These are phyloP conservation scores for Ploettnerulaceae sp. DNA, from an alignment of 2,329 filamentous ascomycete genomes.

Conservation along the genomic window DNA sequence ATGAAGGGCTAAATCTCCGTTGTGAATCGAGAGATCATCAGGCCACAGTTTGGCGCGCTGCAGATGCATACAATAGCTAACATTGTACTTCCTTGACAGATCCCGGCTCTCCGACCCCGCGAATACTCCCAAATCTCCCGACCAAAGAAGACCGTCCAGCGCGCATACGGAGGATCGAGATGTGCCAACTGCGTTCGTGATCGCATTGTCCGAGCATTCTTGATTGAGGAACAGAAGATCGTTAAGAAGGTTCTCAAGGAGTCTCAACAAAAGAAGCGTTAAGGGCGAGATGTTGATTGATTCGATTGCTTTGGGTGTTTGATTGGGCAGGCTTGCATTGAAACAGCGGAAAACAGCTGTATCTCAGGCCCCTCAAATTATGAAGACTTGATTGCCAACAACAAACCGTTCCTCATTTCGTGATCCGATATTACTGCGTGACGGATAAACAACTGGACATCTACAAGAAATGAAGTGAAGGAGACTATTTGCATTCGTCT, in stretches of 20 bases:
- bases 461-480: too few relatives aligned
- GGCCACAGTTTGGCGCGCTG: not conserved
- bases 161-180: slow-evolving; percentile 96
- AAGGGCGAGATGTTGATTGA: slow-evolving; percentile 27
- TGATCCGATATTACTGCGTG: not conserved
- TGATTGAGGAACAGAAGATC: slow-evolving; percentile 99
- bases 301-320: slow-evolving; percentile 34
- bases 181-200: slow-evolving; percentile 99
- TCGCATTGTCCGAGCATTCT: slow-evolving; percentile 94
- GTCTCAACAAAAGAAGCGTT: slow-evolving; percentile 63
- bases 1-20: not conserved
- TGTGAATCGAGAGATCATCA: too few relatives aligned
- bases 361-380: slow-evolving; percentile 30
- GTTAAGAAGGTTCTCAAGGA: slow-evolving; percentile 99
- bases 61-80: slow-evolving; percentile 29
- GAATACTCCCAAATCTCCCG: slow-evolving; percentile 96
- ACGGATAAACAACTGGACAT: not conserved
- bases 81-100: slow-evolving; percentile 45
- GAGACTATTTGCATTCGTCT: too few relatives aligned
- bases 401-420: not conserved
- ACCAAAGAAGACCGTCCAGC: slow-evolving; percentile 99
- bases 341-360: slow-evolving; percentile 34
- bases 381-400: slow-evolving; percentile 27
- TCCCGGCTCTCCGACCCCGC: slow-evolving; percentile 95
- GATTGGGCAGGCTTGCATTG: slow-evolving; percentile 33